These are phyloP conservation scores for Lumnitzera littorea DNA, from an alignment of 345 rosid genomes.

Conservation along the genomic window DNA sequence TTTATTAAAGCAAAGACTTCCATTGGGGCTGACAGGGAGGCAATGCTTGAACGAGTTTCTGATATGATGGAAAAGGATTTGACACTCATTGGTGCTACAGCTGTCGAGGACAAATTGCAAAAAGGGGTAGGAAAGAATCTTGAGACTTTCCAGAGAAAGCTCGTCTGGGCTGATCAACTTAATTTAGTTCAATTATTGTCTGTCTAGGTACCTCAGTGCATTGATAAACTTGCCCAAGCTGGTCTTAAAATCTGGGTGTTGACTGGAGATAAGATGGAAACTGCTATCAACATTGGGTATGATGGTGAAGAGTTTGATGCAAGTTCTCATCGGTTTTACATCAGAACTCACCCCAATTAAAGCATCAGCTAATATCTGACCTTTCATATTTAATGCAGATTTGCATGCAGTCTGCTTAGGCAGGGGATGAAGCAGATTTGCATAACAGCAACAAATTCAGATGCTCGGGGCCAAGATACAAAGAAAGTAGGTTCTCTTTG, in stretches of 20 bases:
- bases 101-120: conserved; percentile 98
- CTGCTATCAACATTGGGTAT: conserved; percentile 98
- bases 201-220: conserved; percentile 91
- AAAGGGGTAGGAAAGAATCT: conserved; percentile 55
- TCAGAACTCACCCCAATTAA: background rate
- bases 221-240: conserved; percentile 99
- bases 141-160: background rate
- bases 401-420: conserved; percentile 84
- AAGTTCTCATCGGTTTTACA: background rate
- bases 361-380: conserved; percentile 8
- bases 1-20: conserved; percentile 80
- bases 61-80: conserved; percentile 89
- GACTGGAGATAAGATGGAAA: conserved; percentile 99
- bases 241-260: conserved; percentile 97
- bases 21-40: conserved; percentile 77
- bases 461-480: conserved; percentile 38
- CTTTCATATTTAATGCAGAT: conserved; percentile 44
- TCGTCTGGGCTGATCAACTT: background rate
- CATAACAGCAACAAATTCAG: conserved; percentile 48
- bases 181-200: background rate
- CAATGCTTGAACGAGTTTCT: conserved; percentile 61
- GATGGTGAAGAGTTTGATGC: conserved; percentile 12
- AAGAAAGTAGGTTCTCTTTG: conserved; percentile 39
- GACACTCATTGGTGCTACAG: conserved; percentile 93
- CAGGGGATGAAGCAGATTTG: conserved; percentile 95